phyloP scores from a whole-genome alignment of 2,329 filamentous ascomycete species.

The Botrytis tulipae region DNA sequence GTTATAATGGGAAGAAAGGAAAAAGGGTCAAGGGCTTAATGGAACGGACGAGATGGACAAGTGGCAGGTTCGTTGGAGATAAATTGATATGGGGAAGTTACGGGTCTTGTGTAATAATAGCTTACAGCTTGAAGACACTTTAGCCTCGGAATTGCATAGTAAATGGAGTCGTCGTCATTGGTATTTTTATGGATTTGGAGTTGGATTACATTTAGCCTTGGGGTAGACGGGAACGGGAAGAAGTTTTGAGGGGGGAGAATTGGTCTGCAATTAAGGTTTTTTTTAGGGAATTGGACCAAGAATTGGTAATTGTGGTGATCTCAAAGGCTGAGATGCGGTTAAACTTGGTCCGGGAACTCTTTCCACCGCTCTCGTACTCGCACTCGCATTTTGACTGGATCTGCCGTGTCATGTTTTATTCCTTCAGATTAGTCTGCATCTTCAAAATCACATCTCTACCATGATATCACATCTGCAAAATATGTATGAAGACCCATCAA shows the following conservation, averaged over 20 bases:
- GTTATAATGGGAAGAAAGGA: not conserved
- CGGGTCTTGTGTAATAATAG: not conserved
- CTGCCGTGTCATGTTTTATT: not conserved
- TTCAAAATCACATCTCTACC: not conserved
- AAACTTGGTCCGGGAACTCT: not conserved
- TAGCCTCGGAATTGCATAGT: slow-evolving; percentile 9
- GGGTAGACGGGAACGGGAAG: not conserved
- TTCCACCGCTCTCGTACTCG: not conserved
- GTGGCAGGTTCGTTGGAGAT: slow-evolving; percentile 10
- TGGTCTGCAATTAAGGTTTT: not conserved
- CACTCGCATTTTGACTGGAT: not conserved
- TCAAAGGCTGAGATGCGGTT: not conserved
- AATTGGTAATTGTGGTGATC: slow-evolving; percentile 14
- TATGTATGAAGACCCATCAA: not conserved
- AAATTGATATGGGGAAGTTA: slow-evolving; percentile 12
- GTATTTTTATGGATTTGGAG: not conserved
- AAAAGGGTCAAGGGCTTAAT: not conserved
- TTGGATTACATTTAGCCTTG: slow-evolving; percentile 3
- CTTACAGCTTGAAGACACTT: not conserved
- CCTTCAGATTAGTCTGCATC: not conserved
- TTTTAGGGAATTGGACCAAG: not conserved
- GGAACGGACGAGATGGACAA: not conserved
- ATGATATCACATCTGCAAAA: not conserved
- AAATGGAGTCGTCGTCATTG: slow-evolving; percentile 3
- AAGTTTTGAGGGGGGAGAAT: not conserved